A percentile compares a stretch with the other conserved stretches of the same genome.
These are phyloP conservation scores for Termitomyces sp. DNA, from an alignment of 1,284 basidiomycete species.

Conservation along the genomic window DNA sequence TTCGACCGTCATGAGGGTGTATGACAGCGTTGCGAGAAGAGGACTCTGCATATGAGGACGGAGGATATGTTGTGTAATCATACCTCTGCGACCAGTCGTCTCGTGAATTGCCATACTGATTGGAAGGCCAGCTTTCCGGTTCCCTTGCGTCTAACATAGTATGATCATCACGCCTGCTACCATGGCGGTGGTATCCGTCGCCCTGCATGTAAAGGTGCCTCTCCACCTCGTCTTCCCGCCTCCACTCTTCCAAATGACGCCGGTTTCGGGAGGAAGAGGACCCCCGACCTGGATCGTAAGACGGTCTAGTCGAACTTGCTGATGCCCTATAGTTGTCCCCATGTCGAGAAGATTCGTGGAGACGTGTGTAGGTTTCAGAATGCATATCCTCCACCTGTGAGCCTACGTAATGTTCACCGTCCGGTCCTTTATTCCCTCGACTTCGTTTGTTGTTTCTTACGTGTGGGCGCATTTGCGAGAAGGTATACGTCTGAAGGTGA, in stretches of 20 bases:
- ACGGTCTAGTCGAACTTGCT: slow-evolving; percentile 35
- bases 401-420: slow-evolving; percentile 45
- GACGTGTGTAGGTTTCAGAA: slow-evolving; percentile 37
- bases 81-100: slow-evolving; percentile 45
- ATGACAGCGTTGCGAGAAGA: slow-evolving; percentile 30
- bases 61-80: slow-evolving; percentile 32
- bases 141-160: slow-evolving; percentile 39
- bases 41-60: slow-evolving; percentile 39
- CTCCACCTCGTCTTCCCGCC: slow-evolving; percentile 42
- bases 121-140: slow-evolving; percentile 39
- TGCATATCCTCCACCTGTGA: slow-evolving; percentile 44
- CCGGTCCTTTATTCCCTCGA: slow-evolving; percentile 42
- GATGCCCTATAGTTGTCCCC: slow-evolving; percentile 45
- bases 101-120: slow-evolving; percentile 35
- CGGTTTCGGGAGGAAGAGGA: slow-evolving; percentile 43
- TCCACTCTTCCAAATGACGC: slow-evolving; percentile 49
- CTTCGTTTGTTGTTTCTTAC: slow-evolving; percentile 42
- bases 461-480: slow-evolving; percentile 43
- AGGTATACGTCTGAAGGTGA: slow-evolving; percentile 12
- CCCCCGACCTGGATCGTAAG: slow-evolving; percentile 46
- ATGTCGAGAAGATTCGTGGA: slow-evolving; percentile 37
- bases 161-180: slow-evolving; percentile 45
- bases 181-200: slow-evolving; percentile 39
- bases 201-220: slow-evolving; percentile 42
- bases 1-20: slow-evolving; percentile 34